Base-by-base conservation (phyloP, 2,329 filamentous ascomycete species). In the Aspergillus fijiensis region DNA sequence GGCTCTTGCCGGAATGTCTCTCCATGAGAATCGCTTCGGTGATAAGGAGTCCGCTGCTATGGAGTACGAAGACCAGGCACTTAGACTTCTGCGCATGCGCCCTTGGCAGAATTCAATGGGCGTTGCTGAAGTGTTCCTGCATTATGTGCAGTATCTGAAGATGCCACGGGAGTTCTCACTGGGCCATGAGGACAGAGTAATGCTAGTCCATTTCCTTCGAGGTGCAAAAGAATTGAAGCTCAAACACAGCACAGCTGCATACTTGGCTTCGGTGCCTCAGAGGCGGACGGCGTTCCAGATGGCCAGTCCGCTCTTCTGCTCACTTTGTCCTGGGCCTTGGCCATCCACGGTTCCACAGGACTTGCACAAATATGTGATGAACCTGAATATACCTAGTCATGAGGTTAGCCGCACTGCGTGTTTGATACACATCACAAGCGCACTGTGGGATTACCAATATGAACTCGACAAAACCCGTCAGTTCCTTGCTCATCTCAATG, bases 241-340 rank as follows among this genome's bases (percentile, higher is more conserved):
- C 5, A 62, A 68, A 25, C 74, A 76, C 49, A 72, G 58, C 49
- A 60, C 66, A 14, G 57, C 64, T 3, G 54, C 66, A 16, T 76
- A 71, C 51, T 65, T 73, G 10, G 57, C 53, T 7, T 63, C 68
- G 16, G 67, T 70, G 21, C 74, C 75, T 5, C 66, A 70, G 48
- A 69, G 74, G 35, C 66, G 62, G 16, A 56, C 65, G 10, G 66
- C 69, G 0, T 78, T 78, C 47, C 67, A 74, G 49, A 77, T 77
- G 70, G 70, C 70, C 16, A 69, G 73, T 51, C 72, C 75, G 19
- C 65, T 78, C 9, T 77, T 77, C 54, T 67, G 72, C 14, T 60
- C 78, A 5, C 70, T 79, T n/a, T 77, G 76, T n/a, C 75, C 71
- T 58, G 76, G 76, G 7, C 77, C 76, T 11, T 73, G 70, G 19